Conservation (phyloP, 306 rosid genomes). For the Glycine latifolia region DNA sequence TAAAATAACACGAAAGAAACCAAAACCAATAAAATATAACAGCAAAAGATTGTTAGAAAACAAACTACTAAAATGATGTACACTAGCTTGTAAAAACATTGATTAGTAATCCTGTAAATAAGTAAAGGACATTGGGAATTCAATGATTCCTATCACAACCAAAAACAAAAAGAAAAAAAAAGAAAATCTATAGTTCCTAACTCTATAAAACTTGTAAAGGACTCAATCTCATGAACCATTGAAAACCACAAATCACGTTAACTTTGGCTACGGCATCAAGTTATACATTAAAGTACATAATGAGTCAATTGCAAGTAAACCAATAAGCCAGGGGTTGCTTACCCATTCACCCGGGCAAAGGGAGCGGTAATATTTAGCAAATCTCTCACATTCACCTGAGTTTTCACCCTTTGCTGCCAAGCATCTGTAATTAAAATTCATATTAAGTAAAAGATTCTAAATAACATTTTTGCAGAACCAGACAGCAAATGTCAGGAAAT, state of each 20-base stretch:
- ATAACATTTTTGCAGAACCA: conserved; percentile 29
- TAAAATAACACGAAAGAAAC: background rate
- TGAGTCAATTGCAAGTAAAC: too few relatives aligned
- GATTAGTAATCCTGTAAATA: too few relatives aligned
- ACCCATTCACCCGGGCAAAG: conserved; percentile 99
- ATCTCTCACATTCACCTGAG: conserved; percentile 71
- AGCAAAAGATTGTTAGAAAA: background rate
- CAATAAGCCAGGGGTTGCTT: conserved; percentile 53
- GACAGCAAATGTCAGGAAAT: conserved; percentile 40
- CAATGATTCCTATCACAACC: too few relatives aligned
- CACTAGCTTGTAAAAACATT: too few relatives aligned
- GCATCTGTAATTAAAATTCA: conserved; percentile 65
- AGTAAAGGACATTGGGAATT: too few relatives aligned
- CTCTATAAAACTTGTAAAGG: too few relatives aligned
- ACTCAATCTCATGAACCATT: too few relatives aligned
- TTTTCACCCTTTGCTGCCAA: conserved; percentile 80
- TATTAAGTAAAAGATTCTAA: conserved; percentile 32
- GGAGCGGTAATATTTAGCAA: conserved; percentile 86
- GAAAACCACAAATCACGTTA: background rate
- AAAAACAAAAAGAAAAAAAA: too few relatives aligned
- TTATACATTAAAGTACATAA: too few relatives aligned
- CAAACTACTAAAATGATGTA: background rate
- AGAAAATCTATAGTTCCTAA: too few relatives aligned
- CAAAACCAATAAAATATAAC: conserved; percentile 5
- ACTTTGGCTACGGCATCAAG: too few relatives aligned